Conservation (phyloP, 768 basidiomycete genomes). For the Suillus alpinus region DNA sequence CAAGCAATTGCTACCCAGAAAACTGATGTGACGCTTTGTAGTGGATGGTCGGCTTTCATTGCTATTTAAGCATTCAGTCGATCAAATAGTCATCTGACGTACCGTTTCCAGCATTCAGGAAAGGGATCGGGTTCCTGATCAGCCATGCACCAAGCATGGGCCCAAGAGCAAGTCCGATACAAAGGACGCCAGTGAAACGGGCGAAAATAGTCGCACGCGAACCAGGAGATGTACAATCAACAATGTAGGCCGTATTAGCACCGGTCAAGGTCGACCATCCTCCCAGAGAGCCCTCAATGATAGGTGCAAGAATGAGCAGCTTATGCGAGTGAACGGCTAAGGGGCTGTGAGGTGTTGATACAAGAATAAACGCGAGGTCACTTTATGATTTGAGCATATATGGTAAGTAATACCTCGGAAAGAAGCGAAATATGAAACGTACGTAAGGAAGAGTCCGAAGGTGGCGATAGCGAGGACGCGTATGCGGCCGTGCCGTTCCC, state of each 20-base stretch:
- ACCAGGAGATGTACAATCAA: conserved; percentile 79
- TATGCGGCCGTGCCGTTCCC: conserved; percentile 75
- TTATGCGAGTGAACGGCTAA: conserved; percentile 66
- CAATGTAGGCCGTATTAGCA: conserved; percentile 67
- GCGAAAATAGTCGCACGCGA: conserved; percentile 71
- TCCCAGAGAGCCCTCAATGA: conserved; percentile 78
- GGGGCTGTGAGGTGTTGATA: conserved; percentile 60
- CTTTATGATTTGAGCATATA: conserved; percentile 36
- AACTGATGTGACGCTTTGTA: conserved; percentile 43
- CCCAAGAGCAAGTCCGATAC: conserved; percentile 74
- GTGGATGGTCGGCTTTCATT: conserved; percentile 26
- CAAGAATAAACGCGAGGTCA: conserved; percentile 77
- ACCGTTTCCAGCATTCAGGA: conserved; percentile 28
- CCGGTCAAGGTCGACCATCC: conserved; percentile 68
- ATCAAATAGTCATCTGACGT: conserved; percentile 1
- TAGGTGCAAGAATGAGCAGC: conserved; percentile 73
- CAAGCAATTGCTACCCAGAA: conserved; percentile 52
- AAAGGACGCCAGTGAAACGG: conserved; percentile 71
- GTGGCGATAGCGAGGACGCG: conserved; percentile 66
- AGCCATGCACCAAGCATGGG: conserved; percentile 64
- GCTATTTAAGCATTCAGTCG: conserved; percentile 9
- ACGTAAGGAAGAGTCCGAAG: conserved; percentile 74
- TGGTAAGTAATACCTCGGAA: neutral
- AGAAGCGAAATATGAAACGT: conserved; percentile 37
- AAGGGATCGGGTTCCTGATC: conserved; percentile 41